A percentile compares a stretch with the other conserved stretches of the same genome.
phyloP scores from a whole-genome alignment of 2,329 filamentous ascomycete genomes.

The Alternaria triticina region DNA sequence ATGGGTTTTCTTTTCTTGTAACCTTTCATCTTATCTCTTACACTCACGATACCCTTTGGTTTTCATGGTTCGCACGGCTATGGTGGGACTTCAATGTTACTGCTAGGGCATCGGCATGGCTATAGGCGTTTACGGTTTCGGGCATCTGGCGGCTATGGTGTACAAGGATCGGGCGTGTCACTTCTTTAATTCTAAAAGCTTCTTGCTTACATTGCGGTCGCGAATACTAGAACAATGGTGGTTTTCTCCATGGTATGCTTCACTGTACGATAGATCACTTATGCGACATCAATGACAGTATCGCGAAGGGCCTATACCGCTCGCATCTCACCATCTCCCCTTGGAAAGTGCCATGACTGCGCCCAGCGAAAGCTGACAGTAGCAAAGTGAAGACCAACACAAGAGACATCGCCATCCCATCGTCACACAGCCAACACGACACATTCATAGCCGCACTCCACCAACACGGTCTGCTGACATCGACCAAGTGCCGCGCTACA shows the following conservation, averaged over 20 bases:
- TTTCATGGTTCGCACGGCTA: not conserved
- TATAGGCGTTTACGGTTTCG: not conserved
- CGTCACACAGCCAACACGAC: not conserved
- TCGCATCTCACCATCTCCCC: not conserved
- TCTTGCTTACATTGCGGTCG: not conserved
- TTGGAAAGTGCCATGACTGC: not conserved
- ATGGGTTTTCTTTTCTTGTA: not conserved
- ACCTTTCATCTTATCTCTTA: conserved; percentile 1
- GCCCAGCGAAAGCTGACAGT: not conserved
- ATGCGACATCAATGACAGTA: not conserved
- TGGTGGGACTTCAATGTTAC: not conserved
- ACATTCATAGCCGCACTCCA: conserved; percentile 2
- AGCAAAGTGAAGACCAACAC: not conserved
- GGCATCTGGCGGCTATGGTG: not conserved
- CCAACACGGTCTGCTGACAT: conserved; percentile 2
- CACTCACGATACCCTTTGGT: conserved; percentile 20
- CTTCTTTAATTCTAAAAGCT: not conserved
- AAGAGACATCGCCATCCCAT: not conserved
- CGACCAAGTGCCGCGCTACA: not conserved
- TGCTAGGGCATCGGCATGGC: not conserved
- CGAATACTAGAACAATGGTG: not conserved
- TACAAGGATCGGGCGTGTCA: not conserved
- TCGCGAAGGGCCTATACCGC: not conserved
- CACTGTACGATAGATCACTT: not conserved
- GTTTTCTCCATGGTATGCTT: not conserved